Evolutionary conservation across 352 stramenopile species (phyloP), one percentile per base, ranked within the genome.

Genomic region (Elongisporangium undulatum): DNA sequence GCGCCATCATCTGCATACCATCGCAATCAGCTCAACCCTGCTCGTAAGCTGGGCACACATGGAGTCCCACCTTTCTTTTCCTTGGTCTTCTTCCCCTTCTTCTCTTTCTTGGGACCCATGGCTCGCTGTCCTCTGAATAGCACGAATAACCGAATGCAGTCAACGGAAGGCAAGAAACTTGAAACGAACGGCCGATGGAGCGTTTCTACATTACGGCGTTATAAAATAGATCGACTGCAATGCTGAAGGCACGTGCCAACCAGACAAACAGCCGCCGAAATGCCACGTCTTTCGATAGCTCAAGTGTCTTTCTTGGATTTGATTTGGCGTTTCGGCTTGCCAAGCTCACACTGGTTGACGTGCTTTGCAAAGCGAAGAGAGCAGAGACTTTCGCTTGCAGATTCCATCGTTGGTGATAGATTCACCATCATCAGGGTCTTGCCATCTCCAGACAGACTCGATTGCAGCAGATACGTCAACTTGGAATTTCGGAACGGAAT

Each of bases 361-460:
- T 96, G 81, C 58, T 92, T 80, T 1, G 97, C 98, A 71, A 99
- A 99, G 21, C 97, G 83, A 39, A 99, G 75, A 49, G 96, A 99
- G 71, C 97, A 99, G 7, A 99, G 74, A 68, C 93, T 99, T 72
- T 99, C 97, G 59, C 86, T 87, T 49, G 92, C 91, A 51, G 96
- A 99, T 58, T 97, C 92, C 9, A 90, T 55, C 17, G 96, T 98
- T 6, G 97, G 97, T 49, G 94, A 98, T 21, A 99, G 74, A 71
- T 99, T 99, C 15, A 91, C 96, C 82, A 99, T 98, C 97, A 99
- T 99, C 20, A 99, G 73, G 38, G 96, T 98, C 75, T 99, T 99
- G 45, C 97, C 97, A 76, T 99, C 96, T 19, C 97, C 97, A 34
- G 94, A 98, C 1, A 99, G 79, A 66, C 94, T 98, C 59, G 94